Percentiles rank a stretch among this genome's conserved stretches.
Evolutionary conservation across 2,329 filamentous ascomycete genomes (phyloP).

Genomic region (Elsinoe australis): DNA sequence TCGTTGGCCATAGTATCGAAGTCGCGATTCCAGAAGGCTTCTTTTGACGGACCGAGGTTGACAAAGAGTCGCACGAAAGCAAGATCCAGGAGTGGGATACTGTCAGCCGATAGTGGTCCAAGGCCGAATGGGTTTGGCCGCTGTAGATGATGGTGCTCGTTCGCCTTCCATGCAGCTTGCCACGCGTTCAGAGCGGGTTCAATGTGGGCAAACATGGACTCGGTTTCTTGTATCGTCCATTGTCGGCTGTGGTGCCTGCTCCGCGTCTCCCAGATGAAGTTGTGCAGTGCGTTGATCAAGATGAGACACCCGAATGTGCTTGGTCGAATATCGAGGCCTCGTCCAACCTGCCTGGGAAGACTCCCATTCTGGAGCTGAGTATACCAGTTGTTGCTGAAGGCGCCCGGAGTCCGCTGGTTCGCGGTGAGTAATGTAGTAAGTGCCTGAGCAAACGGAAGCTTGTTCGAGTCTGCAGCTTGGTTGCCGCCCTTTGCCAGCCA

Average conservation of each 20-base stretch:
- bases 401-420: slow-evolving; percentile 49
- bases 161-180: slow-evolving; percentile 86
- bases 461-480: slow-evolving; percentile 59
- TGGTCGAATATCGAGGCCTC: slow-evolving; percentile 57
- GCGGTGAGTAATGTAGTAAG: slow-evolving; percentile 73
- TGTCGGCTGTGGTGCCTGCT: slow-evolving; percentile 80
- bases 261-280: slow-evolving; percentile 96
- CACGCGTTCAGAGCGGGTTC: slow-evolving; percentile 89
- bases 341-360: slow-evolving; percentile 20
- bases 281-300: slow-evolving; percentile 89
- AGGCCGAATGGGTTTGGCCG: slow-evolving; percentile 75
- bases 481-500: slow-evolving; percentile 73
- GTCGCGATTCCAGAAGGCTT: slow-evolving; percentile 88
- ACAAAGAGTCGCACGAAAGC: slow-evolving; percentile 91
- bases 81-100: slow-evolving; percentile 81
- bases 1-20: slow-evolving; percentile 89
- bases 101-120: slow-evolving; percentile 78
- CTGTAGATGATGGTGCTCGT: slow-evolving; percentile 75
- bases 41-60: slow-evolving; percentile 84
- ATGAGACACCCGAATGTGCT: slow-evolving; percentile 90
- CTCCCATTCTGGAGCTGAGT: slow-evolving; percentile 18
- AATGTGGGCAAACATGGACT: slow-evolving; percentile 92
- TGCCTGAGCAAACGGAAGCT: slow-evolving; percentile 72
- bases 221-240: slow-evolving; percentile 87
- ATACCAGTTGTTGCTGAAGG: slow-evolving; percentile 23